Evolutionary conservation across 305 asterid genomes (phyloP), one percentile per base, ranked within the genome.

Genomic region (Fraxinus nigra): DNA sequence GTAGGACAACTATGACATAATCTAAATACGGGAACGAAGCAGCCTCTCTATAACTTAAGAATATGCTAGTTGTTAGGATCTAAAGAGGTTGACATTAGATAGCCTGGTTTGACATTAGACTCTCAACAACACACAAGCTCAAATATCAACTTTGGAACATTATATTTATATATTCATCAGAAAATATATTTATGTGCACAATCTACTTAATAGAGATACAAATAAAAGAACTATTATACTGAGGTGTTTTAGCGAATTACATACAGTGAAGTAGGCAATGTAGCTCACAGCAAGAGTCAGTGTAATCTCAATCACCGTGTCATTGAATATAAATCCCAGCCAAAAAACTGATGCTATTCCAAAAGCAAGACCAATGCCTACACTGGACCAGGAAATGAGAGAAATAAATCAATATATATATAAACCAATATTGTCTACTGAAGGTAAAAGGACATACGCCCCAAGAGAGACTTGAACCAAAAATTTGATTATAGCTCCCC

Each of bases 311-410:
- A 94, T 96, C 85, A 94, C 97, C 7, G 99, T 94, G 87, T 96
- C 99, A 85, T 96, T 94, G 95, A 96, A 96, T 90, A 96, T 93
- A 87, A 87, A 96, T 81, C 99, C 94, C 89, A 96, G 92, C 99
- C 99, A 94, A 84, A 96, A 78, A 73, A 94, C 93, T 11, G 99
- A 94, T 79, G 89, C 90, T 81, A 94, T 82, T 85, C 98, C 99
- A 82, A 93, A 96, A 85, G 95, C 98, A 83, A 94, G 85, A 80
- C 99, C 99, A 74, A 92, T 56, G 82, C 91, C 97, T 59, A 96
- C 94, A 63, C 98, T 96, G 93, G 80, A 84, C 79, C 84, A 84
- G 77, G 78, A 79, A 78, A 88, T 80, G 81, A 83, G 74, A 70
- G 72, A 78, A 77, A 82, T 88, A 76, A 89, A 89, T 32, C 46